Base-by-base conservation (phyloP, 2,329 filamentous ascomycete species). In the Madurella fahalii region DNA sequence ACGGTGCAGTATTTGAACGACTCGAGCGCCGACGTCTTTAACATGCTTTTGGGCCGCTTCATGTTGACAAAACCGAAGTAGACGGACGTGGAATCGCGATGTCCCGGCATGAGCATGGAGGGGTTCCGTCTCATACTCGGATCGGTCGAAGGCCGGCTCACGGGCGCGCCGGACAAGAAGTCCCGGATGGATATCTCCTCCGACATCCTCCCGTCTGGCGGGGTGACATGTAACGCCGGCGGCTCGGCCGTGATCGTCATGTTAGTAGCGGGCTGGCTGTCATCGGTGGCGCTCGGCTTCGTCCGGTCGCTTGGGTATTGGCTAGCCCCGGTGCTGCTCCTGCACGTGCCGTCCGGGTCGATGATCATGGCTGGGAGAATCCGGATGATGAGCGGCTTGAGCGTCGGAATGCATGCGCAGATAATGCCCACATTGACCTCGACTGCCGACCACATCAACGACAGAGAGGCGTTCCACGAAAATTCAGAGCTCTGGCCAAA, bases 381-480 rank as follows among this genome's bases (percentile, higher is more conserved):
- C 56, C 77, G 77, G 60, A 89, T 82, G 52, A 93, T 84, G 7
- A 97, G 75, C 1, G 93, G 92, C 68, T 96, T 96, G 58, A 96
- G 74, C 0, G 88, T 93, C 9, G 93, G 93, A n/a, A 96, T 88
- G 64, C 91, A 96, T 41, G 88, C 92, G 66, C 90, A 95, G 60
- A 91, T 86, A 63, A 96, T 91, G 16, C 90, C 92, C 1, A 95
- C 77, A 61, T 95, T 94, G 65, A 96, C 90, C 69, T 96, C 92
- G 51, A 96, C 84, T 12, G 87, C 88, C 15, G 89, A 93, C 93
- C 92, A 97, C 89, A 96, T 93, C 66, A 95, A 86, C 0, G 90
- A 89, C 5, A 91, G 73, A 0, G 89, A 90, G 0, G 89, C 89
- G 66, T 93, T 91, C 85, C 83, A 89, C 52, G 79, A 73, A 63